Evolutionary conservation across 768 basidiomycete species (phyloP), one percentile per base, ranked within the genome.

Genomic region (Phylloporus sp.): DNA sequence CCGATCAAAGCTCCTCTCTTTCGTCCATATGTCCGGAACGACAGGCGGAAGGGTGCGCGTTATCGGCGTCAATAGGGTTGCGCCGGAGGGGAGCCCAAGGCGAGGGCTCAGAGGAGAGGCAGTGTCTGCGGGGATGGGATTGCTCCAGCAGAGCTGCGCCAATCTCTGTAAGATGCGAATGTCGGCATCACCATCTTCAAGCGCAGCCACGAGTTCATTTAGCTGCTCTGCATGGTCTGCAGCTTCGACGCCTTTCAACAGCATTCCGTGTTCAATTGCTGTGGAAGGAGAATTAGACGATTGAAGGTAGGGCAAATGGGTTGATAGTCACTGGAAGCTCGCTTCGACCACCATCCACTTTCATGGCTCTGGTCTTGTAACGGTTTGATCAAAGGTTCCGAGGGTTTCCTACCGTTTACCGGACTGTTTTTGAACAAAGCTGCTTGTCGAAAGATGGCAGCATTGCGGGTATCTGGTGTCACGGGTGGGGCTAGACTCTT

Each of bases 381-480:
- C 20, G 84, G 82, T 57, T 88, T 83, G 59, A 91, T 70, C 61
- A 93, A 69, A 16, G 82, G 79, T n/a, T 81, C 71, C 22, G 77
- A 61, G 27, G 69, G 72, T 24, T 71, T 67, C 47, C 72, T 76
- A 55, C 77, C 78, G 47, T 78, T 73, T 32, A 78, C 77, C 12
- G 92, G 91, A 59, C 90, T 94, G 60, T 94, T 87, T 64, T 83
- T 76, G 72, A 93, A 94, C 58, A 85, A 69, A 13, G 88, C 86
- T 10, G 87, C 88, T 63, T 88, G 84, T 58, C 77, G 81, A 76
- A 90, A 73, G 46, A 91, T 79, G 11, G 74, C 70, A 4, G 76
- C 72, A 42, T 73, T 77, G 56, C 78, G 78, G 64, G 77, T 82
- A 28, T 77, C 72, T 15, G 91, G 91, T 0, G 91, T 93, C 47